Percentiles rank a stretch among this genome's conserved stretches.
These are phyloP conservation scores for Trichoderma lentiforme DNA, from an alignment of 2,329 filamentous ascomycete species.

Conservation along the genomic window DNA sequence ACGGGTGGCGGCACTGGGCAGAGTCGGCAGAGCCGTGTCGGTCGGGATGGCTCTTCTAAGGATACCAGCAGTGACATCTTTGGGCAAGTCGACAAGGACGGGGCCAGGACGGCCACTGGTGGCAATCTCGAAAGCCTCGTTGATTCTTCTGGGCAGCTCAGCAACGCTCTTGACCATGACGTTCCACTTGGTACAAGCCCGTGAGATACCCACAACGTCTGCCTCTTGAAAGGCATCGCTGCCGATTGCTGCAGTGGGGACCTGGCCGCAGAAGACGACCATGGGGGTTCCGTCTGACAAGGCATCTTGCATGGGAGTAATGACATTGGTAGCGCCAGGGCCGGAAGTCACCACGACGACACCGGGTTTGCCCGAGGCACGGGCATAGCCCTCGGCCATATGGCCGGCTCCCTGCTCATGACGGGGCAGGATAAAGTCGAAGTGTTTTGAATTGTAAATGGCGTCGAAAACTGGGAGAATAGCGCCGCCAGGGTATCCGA, in stretches of 20 bases:
- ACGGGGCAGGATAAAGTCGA: constrained; percentile 84
- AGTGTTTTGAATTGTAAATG: constrained; percentile 97
- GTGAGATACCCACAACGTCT: constrained; percentile 88
- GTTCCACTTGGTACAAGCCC: constrained; percentile 98
- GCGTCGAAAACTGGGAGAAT: constrained; percentile 98
- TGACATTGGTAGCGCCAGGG: constrained; percentile 91
- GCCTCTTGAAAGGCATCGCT: constrained; percentile 97
- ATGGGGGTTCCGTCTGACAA: constrained; percentile 92
- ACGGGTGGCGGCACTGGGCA: constrained; percentile 81
- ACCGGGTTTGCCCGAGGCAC: constrained; percentile 91
- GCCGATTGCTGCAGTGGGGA: constrained; percentile 83
- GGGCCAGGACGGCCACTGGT: constrained; percentile 91
- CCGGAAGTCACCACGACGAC: constrained; percentile 97
- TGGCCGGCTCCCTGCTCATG: constrained; percentile 98
- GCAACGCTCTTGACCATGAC: constrained; percentile 96
- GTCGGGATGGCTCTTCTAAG: constrained; percentile 80
- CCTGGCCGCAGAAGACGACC: constrained; percentile 94
- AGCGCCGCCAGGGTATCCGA: constrained; percentile 90
- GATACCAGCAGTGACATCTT: constrained; percentile 88
- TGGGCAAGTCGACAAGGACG: constrained; percentile 91
- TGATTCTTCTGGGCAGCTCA: constrained; percentile 88
- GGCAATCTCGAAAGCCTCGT: constrained; percentile 97
- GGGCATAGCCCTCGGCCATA: constrained; percentile 97
- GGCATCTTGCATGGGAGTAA: constrained; percentile 95
- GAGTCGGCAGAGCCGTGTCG: constrained; percentile 67